These are phyloP conservation scores for Pseudopithomyces maydicus DNA, from an alignment of 2,329 filamentous ascomycete genomes.

Conservation along the genomic window DNA sequence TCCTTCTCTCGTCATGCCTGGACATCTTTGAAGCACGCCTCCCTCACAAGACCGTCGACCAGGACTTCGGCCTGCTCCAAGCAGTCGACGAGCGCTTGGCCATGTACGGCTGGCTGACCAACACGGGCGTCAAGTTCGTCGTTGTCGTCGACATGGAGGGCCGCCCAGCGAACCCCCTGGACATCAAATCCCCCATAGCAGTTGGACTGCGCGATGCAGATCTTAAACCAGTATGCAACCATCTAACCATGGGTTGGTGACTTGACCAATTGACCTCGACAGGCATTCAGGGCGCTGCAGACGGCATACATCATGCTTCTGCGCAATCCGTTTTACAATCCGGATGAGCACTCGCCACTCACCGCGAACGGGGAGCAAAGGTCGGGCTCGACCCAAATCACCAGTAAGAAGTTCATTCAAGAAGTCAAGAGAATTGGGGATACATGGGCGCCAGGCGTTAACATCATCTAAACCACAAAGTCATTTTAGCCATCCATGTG, in stretches of 20 bases:
- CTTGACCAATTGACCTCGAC: conserved; percentile 10
- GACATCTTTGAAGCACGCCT: conserved; percentile 91
- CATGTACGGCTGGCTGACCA: conserved; percentile 95
- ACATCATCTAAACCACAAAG: conserved; percentile 55
- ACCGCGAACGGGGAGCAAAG: conserved; percentile 51
- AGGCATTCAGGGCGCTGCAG: conserved; percentile 90
- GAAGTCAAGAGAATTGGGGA: conserved; percentile 89
- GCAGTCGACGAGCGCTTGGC: conserved; percentile 91
- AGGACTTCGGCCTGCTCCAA: conserved; percentile 90
- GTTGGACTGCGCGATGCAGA: conserved; percentile 83
- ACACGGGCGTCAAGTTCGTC: conserved; percentile 90
- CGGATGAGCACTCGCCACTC: conserved; percentile 77
- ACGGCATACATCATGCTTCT: conserved; percentile 86
- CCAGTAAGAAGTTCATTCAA: conserved; percentile 76
- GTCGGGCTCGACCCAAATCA: conserved; percentile 68
- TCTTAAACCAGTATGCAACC: conserved; percentile 71
- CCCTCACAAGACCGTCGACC: conserved; percentile 72
- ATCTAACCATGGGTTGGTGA: not conserved
- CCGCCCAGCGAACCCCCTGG: conserved; percentile 51
- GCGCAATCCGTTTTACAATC: conserved; percentile 93
- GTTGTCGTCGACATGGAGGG: conserved; percentile 91
- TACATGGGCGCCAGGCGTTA: conserved; percentile 77
- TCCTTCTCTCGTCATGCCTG: conserved; percentile 87
- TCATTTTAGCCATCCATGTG: conserved; percentile 10
- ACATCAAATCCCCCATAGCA: conserved; percentile 49